Base-by-base conservation (phyloP, 768 basidiomycete genomes). In the Lentinula detonsa region DNA sequence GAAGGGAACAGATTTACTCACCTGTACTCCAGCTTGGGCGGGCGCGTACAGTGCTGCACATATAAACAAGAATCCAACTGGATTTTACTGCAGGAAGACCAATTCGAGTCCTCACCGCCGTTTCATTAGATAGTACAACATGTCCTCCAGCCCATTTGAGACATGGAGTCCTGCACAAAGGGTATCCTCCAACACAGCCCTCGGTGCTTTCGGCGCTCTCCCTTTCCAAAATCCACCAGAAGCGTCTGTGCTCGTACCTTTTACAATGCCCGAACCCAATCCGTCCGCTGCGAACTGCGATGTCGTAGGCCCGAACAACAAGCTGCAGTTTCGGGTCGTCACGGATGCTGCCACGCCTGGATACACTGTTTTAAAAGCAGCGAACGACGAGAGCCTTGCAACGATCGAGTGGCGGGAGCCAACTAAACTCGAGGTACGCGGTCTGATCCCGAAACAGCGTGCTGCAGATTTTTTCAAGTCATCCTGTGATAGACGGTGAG, bases 381-480 rank as follows among this genome's bases (percentile, higher is more conserved):
- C 64, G 8, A 67, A 71, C 16, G 72, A 72, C 40, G 68, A 68
- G 16, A 69, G 63, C 33, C 61, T 73, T 37, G 81, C 74, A 0
- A 65, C 74, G 61, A 69, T 84, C 55, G 77, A 78, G 54, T 83
- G 82, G 81, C 65, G 64, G 34, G 70, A 63, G n/a, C 71, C 71
- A n/a, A 73, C 79, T 5, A 71, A 69, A 2, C 64, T 83, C 46
- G 78, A 82, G 61, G 70, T 78, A 21, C 70, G 70, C 21, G 71
- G 72, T 3, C 61, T 72, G 3, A 64, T 77, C 3, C 63, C 66
- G 0, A 76, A 74, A 61, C 75, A 76, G 63, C 63, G 64, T 23
- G 69, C 71, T 31, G 69, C 69, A 1, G 70, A 75, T 13, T 84
- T 81, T 80, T 62, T 84, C 39, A 66, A 65, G 4, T 67, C 82